Evolutionary conservation across 768 basidiomycete species (phyloP).

Genomic region (Gloeostereum incarnatum): DNA sequence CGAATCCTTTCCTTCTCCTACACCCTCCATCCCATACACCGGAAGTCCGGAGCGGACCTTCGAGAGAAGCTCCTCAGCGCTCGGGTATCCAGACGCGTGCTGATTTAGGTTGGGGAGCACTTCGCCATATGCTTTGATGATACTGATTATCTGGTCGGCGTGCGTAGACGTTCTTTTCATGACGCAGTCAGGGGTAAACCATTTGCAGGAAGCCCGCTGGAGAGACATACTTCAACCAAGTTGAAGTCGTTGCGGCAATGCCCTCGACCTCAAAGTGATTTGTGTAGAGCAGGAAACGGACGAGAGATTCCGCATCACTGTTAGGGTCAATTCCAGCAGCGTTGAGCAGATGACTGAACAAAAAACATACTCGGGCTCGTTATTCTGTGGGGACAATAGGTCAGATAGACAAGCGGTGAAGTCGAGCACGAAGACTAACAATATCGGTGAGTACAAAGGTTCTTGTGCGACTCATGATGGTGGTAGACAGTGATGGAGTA

Average conservation of each 20-base stretch:
- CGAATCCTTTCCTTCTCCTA: constrained; percentile 3
- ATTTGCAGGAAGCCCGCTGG: too few species aligned
- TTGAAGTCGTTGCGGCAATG: constrained; percentile 9
- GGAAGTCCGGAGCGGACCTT: constrained; percentile 5
- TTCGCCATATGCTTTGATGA: constrained; percentile 4
- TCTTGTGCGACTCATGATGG: too few species aligned
- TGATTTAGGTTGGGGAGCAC: constrained; percentile 7
- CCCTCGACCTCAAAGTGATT: constrained; percentile 7
- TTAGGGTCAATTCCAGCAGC: too few species aligned
- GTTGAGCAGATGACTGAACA: too few species aligned
- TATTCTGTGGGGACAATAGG: too few species aligned
- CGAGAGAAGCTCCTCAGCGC: constrained; percentile 3
- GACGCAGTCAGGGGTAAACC: too few species aligned
- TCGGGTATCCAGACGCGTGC: constrained; percentile 7
- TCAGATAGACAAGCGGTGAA: too few species aligned
- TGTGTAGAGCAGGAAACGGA: constrained; percentile 8
- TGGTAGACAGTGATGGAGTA: too few species aligned
- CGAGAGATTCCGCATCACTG: constrained; percentile 21
- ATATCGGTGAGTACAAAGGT: too few species aligned
- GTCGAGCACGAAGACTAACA: too few species aligned
- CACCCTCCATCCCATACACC: constrained; percentile 8
- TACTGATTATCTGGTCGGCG: constrained; percentile 4
- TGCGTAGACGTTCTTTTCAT: too few species aligned
- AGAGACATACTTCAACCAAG: constrained; percentile 7
- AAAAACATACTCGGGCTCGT: too few species aligned